phyloP scores from a whole-genome alignment of 768 basidiomycete genomes.

The Termitomyces sp. region DNA sequence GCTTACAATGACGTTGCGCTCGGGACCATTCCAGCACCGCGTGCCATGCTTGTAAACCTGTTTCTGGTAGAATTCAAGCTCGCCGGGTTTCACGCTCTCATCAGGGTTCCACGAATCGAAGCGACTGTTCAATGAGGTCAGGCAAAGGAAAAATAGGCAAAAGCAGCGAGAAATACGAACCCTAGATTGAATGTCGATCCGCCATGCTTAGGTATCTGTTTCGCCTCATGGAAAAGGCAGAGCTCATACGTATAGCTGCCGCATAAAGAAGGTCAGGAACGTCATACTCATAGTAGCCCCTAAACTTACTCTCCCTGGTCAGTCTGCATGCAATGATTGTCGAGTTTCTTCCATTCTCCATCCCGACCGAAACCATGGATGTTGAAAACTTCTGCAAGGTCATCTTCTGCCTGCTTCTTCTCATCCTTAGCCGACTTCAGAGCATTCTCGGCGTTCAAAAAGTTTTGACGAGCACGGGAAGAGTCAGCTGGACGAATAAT shows the following conservation, averaged over 20 bases:
- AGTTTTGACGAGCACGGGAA: slow-evolving; percentile 57
- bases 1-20: slow-evolving; percentile 75
- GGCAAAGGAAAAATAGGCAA: background rate
- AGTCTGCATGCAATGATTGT: slow-evolving; percentile 73
- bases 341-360: slow-evolving; percentile 97
- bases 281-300: background rate
- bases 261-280: background rate
- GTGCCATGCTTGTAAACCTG: slow-evolving; percentile 83
- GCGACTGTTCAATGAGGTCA: slow-evolving; percentile 37
- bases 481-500: slow-evolving; percentile 38
- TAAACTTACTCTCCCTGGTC: slow-evolving; percentile 84
- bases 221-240: slow-evolving; percentile 86
- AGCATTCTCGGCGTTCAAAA: slow-evolving; percentile 58
- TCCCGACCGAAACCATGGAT: slow-evolving; percentile 64
- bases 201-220: slow-evolving; percentile 83
- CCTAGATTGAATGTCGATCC: slow-evolving; percentile 77
- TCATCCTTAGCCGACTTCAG: slow-evolving; percentile 52
- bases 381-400: slow-evolving; percentile 65
- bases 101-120: slow-evolving; percentile 81
- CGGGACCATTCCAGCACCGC: slow-evolving; percentile 96
- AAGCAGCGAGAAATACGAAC: slow-evolving; percentile 39
- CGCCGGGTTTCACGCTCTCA: slow-evolving; percentile 51
- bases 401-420: slow-evolving; percentile 49
- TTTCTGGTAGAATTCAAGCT: slow-evolving; percentile 72
- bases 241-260: slow-evolving; percentile 90